A percentile compares a stretch with the other conserved stretches of the same genome.
Conservation (phyloP, 2,329 filamentous ascomycete genomes). For the Macrophomina phaseolina region DNA sequence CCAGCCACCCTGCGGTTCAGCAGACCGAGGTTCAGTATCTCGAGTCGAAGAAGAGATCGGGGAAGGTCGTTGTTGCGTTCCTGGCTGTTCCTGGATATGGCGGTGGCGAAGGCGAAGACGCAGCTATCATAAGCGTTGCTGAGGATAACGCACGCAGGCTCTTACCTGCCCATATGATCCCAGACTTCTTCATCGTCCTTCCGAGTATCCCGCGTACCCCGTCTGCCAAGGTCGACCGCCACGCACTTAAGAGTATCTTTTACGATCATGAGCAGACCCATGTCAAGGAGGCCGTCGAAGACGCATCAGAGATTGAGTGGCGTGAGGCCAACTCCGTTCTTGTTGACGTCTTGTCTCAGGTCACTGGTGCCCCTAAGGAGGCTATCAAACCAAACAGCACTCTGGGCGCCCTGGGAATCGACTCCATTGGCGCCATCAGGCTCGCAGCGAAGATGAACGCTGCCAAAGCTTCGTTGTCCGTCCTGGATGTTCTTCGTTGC, state of each 20-base stretch:
- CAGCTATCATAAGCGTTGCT: slow-evolving; percentile 19
- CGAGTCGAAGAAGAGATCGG: slow-evolving; percentile 20
- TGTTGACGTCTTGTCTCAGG: slow-evolving; percentile 58
- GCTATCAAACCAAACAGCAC: slow-evolving; percentile 74
- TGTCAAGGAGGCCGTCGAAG: slow-evolving; percentile 13
- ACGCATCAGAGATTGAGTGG: slow-evolving; percentile 44
- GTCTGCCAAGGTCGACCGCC: slow-evolving; percentile 37
- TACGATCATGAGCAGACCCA: slow-evolving; percentile 24
- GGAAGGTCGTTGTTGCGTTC: slow-evolving; percentile 41
- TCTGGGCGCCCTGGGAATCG: slow-evolving; percentile 66
- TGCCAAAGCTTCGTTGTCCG: slow-evolving; percentile 37
- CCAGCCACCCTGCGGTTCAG: slow-evolving; percentile 13
- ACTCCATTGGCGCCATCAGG: slow-evolving; percentile 81
- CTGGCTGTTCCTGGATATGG: slow-evolving; percentile 35
- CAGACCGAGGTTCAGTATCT: slow-evolving; percentile 23
- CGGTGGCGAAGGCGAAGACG: neutral
- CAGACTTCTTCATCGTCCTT: slow-evolving; percentile 26
- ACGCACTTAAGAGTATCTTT: slow-evolving; percentile 30
- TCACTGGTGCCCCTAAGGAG: slow-evolving; percentile 59
- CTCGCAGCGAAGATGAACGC: slow-evolving; percentile 59
- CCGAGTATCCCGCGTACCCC: slow-evolving; percentile 28
- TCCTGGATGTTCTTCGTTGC: slow-evolving; percentile 40
- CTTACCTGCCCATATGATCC: slow-evolving; percentile 30
- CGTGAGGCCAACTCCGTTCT: slow-evolving; percentile 56
- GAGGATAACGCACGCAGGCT: slow-evolving; percentile 3